Percentiles rank a stretch among this genome's conserved stretches.
phyloP scores from a whole-genome alignment of 2,329 filamentous ascomycete genomes.

The Cucurbitaria berberidis region DNA sequence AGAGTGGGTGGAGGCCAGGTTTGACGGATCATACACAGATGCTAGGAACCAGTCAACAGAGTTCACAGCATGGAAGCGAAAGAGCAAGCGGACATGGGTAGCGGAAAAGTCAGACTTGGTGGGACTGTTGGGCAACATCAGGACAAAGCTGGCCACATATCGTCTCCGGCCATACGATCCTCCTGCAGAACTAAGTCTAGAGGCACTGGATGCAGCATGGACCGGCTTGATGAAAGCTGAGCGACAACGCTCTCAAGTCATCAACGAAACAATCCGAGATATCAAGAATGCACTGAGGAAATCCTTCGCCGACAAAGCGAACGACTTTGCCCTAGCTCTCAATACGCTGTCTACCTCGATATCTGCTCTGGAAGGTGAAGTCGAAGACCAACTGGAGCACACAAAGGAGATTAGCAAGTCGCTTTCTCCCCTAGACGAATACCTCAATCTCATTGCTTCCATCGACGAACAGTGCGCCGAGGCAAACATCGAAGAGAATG shows the following conservation, averaged over 20 bases:
- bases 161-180: conserved; percentile 89
- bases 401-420: conserved; percentile 85
- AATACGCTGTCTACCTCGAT: conserved; percentile 95
- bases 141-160: conserved; percentile 97
- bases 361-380: conserved; percentile 94
- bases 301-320: conserved; percentile 96
- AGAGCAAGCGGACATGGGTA: conserved; percentile 92
- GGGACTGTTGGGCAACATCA: conserved; percentile 94
- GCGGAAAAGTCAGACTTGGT: conserved; percentile 96
- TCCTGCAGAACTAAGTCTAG: conserved; percentile 79
- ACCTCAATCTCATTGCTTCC: conserved; percentile 83
- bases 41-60: conserved; percentile 84
- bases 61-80: conserved; percentile 89
- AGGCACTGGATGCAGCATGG: conserved; percentile 85
- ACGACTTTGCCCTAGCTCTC: conserved; percentile 93
- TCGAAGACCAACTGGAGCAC: conserved; percentile 91
- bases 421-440: conserved; percentile 86
- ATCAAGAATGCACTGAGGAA: conserved; percentile 95
- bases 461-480: conserved; percentile 90
- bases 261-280: conserved; percentile 98
- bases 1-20: conserved; percentile 78
- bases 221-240: conserved; percentile 78
- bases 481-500: conserved; percentile 98
- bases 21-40: conserved; percentile 90
- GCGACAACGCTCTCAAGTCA: conserved; percentile 86